Conservation (phyloP, 75 land plant genomes). For the Cupressus sempervirens region DNA sequence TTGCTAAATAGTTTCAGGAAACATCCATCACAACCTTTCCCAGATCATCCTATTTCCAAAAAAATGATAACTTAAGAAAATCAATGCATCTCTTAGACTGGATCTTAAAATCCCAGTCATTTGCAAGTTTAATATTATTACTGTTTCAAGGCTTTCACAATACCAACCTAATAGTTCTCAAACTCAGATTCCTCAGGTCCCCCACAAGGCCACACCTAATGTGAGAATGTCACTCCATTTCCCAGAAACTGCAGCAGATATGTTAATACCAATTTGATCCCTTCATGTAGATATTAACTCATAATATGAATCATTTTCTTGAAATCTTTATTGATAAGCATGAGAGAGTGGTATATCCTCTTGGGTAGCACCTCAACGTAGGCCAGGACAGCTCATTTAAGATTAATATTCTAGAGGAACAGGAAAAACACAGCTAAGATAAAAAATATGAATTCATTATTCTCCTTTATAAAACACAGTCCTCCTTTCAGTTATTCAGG, state of each 20-base stretch:
- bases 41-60: neutral
- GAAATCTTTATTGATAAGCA: neutral
- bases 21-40: neutral
- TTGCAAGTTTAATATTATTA: neutral
- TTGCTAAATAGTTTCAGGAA: neutral
- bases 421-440: neutral
- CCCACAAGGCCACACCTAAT: neutral
- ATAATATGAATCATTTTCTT: neutral
- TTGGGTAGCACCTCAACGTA: neutral
- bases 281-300: neutral
- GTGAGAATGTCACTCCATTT: neutral
- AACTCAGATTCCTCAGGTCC: neutral
- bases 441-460: neutral
- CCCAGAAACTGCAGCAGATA: neutral
- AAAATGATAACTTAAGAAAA: neutral
- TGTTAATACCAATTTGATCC: neutral
- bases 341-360: neutral
- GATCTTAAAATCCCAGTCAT: neutral
- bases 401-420: neutral
- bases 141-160: neutral
- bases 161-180: neutral
- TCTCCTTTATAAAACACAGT: neutral
- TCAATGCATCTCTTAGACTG: neutral
- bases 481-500: neutral
- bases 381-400: neutral